These are phyloP conservation scores for Shiraia sp. DNA, from an alignment of 2,329 filamentous ascomycete species.

Conservation along the genomic window DNA sequence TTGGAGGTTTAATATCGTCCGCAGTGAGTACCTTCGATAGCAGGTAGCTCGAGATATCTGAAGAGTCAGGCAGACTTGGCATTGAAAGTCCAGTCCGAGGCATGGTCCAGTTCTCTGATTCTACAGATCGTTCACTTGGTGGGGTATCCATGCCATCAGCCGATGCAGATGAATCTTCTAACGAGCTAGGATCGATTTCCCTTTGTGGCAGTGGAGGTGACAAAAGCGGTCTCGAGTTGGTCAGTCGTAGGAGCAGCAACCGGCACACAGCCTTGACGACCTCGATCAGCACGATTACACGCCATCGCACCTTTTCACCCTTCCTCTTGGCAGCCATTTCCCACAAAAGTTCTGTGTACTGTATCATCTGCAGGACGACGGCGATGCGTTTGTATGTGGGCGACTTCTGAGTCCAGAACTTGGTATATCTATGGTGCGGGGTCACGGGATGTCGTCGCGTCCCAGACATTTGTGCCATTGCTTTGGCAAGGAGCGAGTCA, in stretches of 20 bases:
- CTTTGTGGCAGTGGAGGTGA: slow-evolving; percentile 84
- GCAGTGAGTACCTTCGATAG: slow-evolving; percentile 89
- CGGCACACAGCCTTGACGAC: slow-evolving; percentile 83
- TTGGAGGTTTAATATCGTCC: slow-evolving; percentile 93
- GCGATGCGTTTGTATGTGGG: slow-evolving; percentile 80
- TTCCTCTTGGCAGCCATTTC: slow-evolving; percentile 93
- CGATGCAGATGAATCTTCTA: slow-evolving; percentile 55
- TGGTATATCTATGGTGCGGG: slow-evolving; percentile 66
- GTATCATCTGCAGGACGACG: slow-evolving; percentile 81
- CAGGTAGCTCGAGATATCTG: slow-evolving; percentile 85
- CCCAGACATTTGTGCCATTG: slow-evolving; percentile 60
- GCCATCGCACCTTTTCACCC: slow-evolving; percentile 81
- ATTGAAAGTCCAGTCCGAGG: slow-evolving; percentile 88
- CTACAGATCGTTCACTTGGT: slow-evolving; percentile 44
- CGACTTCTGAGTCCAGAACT: slow-evolving; percentile 64
- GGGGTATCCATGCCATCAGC: slow-evolving; percentile 54
- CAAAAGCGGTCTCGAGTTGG: slow-evolving; percentile 79
- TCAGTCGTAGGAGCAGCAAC: slow-evolving; percentile 78
- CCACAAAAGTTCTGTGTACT: slow-evolving; percentile 94
- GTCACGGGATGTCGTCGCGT: slow-evolving; percentile 57
- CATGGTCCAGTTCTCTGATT: slow-evolving; percentile 74
- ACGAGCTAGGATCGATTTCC: slow-evolving; percentile 70
- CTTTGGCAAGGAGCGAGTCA: slow-evolving; percentile 77
- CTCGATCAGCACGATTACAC: slow-evolving; percentile 83
- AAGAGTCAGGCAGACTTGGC: slow-evolving; percentile 77